These are phyloP conservation scores for Syzygium aromaticum DNA, from an alignment of 345 rosid genomes.

Conservation along the genomic window DNA sequence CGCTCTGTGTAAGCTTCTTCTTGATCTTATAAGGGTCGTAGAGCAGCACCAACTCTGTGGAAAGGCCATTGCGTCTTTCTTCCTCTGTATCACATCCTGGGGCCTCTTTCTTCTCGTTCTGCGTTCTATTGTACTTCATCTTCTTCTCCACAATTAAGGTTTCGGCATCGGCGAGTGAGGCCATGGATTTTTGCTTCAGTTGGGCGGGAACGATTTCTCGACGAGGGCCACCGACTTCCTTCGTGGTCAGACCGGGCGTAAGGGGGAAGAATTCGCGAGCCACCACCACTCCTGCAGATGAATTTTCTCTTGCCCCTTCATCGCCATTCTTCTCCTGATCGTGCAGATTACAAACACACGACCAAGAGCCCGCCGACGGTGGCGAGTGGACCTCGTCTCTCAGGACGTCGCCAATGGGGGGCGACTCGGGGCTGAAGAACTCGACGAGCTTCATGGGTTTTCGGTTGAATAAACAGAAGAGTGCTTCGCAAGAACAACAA, in stretches of 20 bases:
- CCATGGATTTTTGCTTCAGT: neutral
- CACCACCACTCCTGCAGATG: neutral
- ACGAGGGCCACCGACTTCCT: neutral
- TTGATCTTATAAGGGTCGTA: neutral
- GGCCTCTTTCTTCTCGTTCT: neutral
- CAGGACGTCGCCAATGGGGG: neutral
- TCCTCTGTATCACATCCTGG: neutral
- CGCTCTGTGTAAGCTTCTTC: neutral
- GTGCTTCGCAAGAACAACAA: neutral
- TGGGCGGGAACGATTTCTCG: neutral
- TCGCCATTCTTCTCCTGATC: neutral
- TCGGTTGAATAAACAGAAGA: neutral
- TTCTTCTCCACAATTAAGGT: neutral
- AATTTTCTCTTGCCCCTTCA: neutral
- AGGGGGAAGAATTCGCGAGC: neutral
- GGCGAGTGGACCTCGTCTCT: neutral
- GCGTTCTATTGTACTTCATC: neutral
- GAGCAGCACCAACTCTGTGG: neutral
- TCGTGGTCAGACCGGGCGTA: neutral
- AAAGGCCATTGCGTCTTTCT: neutral
- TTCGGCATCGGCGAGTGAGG: neutral
- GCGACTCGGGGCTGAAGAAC: neutral
- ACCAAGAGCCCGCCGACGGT: neutral
- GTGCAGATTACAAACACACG: neutral
- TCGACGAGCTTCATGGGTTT: neutral